These are phyloP conservation scores for Pulveroboletus sp. DNA, from an alignment of 768 basidiomycete species.

Conservation along the genomic window DNA sequence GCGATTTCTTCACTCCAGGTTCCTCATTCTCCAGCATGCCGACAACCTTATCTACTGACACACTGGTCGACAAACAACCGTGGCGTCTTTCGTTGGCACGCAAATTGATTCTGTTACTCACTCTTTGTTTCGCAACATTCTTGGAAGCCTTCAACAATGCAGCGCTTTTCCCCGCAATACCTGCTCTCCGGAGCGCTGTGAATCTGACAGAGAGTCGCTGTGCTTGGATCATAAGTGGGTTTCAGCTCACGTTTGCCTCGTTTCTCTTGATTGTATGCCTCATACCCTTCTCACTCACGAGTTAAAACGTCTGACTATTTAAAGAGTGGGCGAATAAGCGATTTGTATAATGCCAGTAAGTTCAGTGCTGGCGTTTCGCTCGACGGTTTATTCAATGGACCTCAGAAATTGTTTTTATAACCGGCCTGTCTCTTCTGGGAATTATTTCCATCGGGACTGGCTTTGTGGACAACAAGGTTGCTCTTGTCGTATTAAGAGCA, in stretches of 20 bases:
- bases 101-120: conserved; percentile 30
- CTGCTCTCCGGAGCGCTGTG: conserved; percentile 25
- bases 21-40: conserved; percentile 4
- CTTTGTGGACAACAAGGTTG: conserved; percentile 45
- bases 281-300: background rate
- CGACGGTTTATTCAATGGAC: conserved; percentile 30
- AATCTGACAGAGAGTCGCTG: conserved; percentile 11
- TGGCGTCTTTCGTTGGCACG: conserved; percentile 21
- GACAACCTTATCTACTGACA: background rate
- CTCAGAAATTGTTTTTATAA: conserved; percentile 41
- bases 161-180: conserved; percentile 40
- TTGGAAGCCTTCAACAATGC: conserved; percentile 44
- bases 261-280: conserved; percentile 29
- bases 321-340: conserved; percentile 27
- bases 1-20: background rate
- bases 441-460: conserved; percentile 44
- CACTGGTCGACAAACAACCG: conserved; percentile 1
- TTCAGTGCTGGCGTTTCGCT: conserved; percentile 10
- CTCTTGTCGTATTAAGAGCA: conserved; percentile 49
- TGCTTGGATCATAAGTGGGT: conserved; percentile 43
- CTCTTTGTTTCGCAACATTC: conserved; percentile 43
- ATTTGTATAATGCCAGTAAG: conserved; percentile 33
- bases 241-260: conserved; percentile 47
- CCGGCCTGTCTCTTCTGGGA: conserved; percentile 41
- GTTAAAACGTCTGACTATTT: conserved; percentile 7